Percentiles rank a stretch among this genome's conserved stretches.
phyloP scores from a whole-genome alignment of 2,329 filamentous ascomycete genomes.

The Hypoxylon sp. region DNA sequence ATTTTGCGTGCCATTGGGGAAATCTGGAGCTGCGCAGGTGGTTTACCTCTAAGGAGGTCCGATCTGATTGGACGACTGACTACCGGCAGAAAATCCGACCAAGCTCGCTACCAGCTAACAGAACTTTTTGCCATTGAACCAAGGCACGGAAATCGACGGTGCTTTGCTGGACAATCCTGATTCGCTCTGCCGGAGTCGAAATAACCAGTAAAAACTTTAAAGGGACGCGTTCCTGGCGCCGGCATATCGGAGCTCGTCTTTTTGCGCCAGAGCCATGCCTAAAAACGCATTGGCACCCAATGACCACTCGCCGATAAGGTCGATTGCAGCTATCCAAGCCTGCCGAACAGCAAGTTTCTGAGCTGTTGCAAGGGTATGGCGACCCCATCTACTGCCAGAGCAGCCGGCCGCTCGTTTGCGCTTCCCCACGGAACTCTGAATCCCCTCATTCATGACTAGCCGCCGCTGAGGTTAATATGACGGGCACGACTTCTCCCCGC shows the following conservation, averaged over 20 bases:
- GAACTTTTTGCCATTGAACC: slow-evolving; percentile 1
- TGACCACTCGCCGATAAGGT: slow-evolving; percentile 16
- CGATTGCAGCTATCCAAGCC: slow-evolving; percentile 8
- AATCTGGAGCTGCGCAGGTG: neutral
- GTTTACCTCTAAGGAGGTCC: neutral
- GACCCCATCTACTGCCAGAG: slow-evolving; percentile 1
- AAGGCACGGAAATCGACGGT: slow-evolving; percentile 17
- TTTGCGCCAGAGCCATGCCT: slow-evolving; percentile 14
- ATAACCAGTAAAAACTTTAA: slow-evolving; percentile 16
- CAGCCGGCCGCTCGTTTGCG: neutral
- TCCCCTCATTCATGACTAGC: slow-evolving; percentile 20
- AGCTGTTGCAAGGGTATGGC: slow-evolving; percentile 1
- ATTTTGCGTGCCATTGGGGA: slow-evolving; percentile 20
- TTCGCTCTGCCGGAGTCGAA: slow-evolving; percentile 18
- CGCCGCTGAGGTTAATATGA: slow-evolving; percentile 20
- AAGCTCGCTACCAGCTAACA: neutral
- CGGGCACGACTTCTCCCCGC: slow-evolving; percentile 1
- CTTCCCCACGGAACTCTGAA: slow-evolving; percentile 27
- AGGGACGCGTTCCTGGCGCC: slow-evolving; percentile 33
- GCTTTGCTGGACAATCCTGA: slow-evolving; percentile 14
- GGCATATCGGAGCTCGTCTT: slow-evolving; percentile 9
- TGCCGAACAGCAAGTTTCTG: slow-evolving; percentile 6
- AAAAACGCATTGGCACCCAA: slow-evolving; percentile 17
- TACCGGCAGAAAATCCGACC: slow-evolving; percentile 15
- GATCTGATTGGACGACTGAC: slow-evolving; percentile 20